Conservation (phyloP, 768 basidiomycete species). For the Crepidotus variabilis region DNA sequence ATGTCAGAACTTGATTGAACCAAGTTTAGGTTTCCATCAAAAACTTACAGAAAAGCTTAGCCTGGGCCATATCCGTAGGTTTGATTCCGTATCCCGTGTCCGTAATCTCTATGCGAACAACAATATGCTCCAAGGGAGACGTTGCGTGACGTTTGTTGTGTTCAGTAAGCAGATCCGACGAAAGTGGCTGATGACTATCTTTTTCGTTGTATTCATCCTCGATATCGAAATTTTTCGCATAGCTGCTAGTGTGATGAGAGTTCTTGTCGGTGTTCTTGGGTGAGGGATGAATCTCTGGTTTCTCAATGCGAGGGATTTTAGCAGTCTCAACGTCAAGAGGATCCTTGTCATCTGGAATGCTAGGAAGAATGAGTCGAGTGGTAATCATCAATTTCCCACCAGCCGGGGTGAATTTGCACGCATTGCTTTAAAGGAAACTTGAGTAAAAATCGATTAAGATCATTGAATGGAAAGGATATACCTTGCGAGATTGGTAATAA, state of each 20-base stretch:
- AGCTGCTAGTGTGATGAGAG: background rate
- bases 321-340: constrained; percentile 13
- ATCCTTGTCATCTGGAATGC: constrained; percentile 15
- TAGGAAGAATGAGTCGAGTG: constrained; percentile 53
- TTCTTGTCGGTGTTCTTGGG: constrained; percentile 1
- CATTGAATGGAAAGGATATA: constrained; percentile 13
- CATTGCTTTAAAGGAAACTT: constrained; percentile 44
- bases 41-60: constrained; percentile 66
- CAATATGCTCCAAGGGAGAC: constrained; percentile 53
- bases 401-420: constrained; percentile 73
- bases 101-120: constrained; percentile 81
- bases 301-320: constrained; percentile 4
- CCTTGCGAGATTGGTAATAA: constrained; percentile 84
- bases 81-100: constrained; percentile 65
- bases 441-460: background rate
- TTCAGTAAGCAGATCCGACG: constrained; percentile 36
- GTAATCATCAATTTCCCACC: constrained; percentile 67
- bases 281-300: constrained; percentile 1
- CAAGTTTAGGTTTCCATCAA: background rate
- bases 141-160: constrained; percentile 46
- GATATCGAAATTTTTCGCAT: background rate
- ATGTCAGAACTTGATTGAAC: background rate
- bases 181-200: constrained; percentile 30
- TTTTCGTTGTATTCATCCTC: constrained; percentile 7
- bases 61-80: constrained; percentile 58